Base-by-base conservation (phyloP, 1,284 basidiomycete species). In the Ustilago sp. region DNA sequence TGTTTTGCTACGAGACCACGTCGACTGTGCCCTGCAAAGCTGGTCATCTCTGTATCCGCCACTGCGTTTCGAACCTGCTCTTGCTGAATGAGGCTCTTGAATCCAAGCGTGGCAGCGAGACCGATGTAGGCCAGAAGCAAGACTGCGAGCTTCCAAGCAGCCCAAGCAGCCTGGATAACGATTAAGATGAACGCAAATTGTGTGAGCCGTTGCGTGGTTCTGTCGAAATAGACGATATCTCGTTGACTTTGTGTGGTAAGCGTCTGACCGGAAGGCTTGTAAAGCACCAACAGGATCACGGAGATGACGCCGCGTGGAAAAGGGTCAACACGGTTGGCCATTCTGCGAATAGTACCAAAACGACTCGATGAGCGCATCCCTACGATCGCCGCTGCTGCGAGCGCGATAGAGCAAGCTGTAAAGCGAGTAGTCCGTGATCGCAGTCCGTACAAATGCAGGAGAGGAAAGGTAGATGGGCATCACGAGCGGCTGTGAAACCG, bases 261-360 rank as follows among this genome's bases (percentile, higher is more conserved):
- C 17, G 43, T 48, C 5, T 68, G 52, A 39, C 64, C 67, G 38
- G 62, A 48, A 13, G 67, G 71, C 70, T 63, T 47, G 64, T 74
- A 79, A 34, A 79, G 56, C 5, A 77, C 65, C 32, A 79, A 56
- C 34, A 77, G 6, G n/a, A 66, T 61, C 17, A 58, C 57, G 5
- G 65, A 69, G 48, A 81, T 74, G 45, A 78, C 70, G 11, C 64
- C 80, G 19, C 80, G 71, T 13, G 80, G 80, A 5, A 80, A 8
- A 81, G 60, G 3, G 72, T 74, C n/a, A 71, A 35, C 32, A 81
- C 76, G 2, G 80, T 81, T 1, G 80, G 80, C 77, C 80, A 51
- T 81, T 81, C 58, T 81, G 80, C 32, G 74, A 76, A 35, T 67
- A 70, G 63, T 67, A 71, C 80, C 80, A 81, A 31, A 59, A 73